Evolutionary conservation across 2,329 filamentous ascomycete species (phyloP).

Genomic region (Parastagonospora avenae): DNA sequence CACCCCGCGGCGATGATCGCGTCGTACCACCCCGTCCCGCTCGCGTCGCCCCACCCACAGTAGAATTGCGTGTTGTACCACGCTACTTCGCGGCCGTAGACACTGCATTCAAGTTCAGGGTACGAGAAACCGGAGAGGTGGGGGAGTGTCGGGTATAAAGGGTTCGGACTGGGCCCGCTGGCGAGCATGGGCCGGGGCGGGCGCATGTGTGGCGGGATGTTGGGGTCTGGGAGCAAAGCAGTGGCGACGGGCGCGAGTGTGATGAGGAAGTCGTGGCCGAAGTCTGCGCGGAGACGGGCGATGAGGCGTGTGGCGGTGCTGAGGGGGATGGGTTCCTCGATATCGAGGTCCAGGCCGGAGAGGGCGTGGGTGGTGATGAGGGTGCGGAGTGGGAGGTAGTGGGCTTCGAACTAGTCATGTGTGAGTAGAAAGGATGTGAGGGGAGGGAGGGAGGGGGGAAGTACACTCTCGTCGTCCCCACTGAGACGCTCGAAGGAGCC

Average conservation of each 20-base stretch:
- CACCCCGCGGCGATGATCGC: constrained; percentile 68
- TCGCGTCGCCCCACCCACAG: constrained; percentile 80
- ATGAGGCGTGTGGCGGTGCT: constrained; percentile 62
- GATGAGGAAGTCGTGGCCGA: constrained; percentile 73
- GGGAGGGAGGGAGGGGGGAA: not conserved
- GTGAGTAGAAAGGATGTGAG: too few species aligned
- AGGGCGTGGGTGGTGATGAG: constrained; percentile 63
- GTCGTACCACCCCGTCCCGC: constrained; percentile 57
- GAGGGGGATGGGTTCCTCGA: constrained; percentile 75
- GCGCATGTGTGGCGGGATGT: constrained; percentile 35
- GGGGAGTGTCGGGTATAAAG: constrained; percentile 44
- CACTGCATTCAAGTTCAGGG: constrained; percentile 66
- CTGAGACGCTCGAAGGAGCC: constrained; percentile 67
- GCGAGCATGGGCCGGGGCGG: constrained; percentile 37
- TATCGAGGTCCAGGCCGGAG: constrained; percentile 48
- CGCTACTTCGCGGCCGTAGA: constrained; percentile 58
- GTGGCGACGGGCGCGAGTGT: constrained; percentile 83
- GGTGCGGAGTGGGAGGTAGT: constrained; percentile 71
- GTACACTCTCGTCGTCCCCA: constrained; percentile 40
- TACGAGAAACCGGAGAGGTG: constrained; percentile 87
- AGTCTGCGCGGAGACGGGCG: constrained; percentile 61
- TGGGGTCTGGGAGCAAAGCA: constrained; percentile 62
- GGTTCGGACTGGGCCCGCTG: constrained; percentile 38
- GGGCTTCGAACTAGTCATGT: constrained; percentile 66
- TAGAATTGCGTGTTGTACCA: constrained; percentile 97